A percentile compares a stretch with the other conserved stretches of the same genome.
phyloP scores from a whole-genome alignment of 345 rosid species.

The Capsella bursapastoris region DNA sequence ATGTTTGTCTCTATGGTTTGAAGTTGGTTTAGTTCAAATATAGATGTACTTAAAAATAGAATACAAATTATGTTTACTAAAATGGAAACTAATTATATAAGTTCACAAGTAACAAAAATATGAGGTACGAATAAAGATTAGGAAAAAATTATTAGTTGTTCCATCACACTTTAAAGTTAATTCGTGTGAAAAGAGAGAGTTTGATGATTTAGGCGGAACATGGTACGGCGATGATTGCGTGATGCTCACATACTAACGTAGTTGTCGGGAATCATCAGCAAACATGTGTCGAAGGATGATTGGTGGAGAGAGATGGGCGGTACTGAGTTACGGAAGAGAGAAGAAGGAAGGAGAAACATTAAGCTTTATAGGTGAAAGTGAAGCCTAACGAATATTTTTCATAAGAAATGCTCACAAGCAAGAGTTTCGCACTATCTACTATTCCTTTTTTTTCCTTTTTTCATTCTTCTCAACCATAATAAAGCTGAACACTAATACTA shows the following conservation, averaged over 20 bases:
- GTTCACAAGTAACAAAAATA: background rate
- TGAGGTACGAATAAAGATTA: too few relatives aligned
- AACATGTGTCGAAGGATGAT: slow-evolving; percentile 5
- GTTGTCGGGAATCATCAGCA: slow-evolving; percentile 16
- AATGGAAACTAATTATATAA: background rate
- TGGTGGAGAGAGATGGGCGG: slow-evolving; percentile 11
- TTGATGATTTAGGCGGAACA: slow-evolving; percentile 31
- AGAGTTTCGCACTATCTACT: slow-evolving; percentile 35
- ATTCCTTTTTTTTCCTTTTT: slow-evolving; percentile 4
- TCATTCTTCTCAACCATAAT: background rate
- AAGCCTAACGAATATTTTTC: slow-evolving; percentile 34
- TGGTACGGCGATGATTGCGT: slow-evolving; percentile 42
- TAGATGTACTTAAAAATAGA: background rate
- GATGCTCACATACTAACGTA: slow-evolving; percentile 38
- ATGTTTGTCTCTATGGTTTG: background rate
- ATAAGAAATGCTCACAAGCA: slow-evolving; percentile 30
- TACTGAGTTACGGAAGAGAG: slow-evolving; percentile 33
- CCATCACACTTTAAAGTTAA: background rate
- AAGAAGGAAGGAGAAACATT: slow-evolving; percentile 37
- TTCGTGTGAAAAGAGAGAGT: slow-evolving; percentile 36
- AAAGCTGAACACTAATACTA: slow-evolving; percentile 16
- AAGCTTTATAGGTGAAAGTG: slow-evolving; percentile 38
- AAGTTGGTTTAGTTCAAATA: background rate
- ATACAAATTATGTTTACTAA: background rate
- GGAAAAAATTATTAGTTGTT: background rate